A percentile compares a stretch with the other conserved stretches of the same genome.
Evolutionary conservation across 2,329 filamentous ascomycete genomes (phyloP).

Genomic region (Periconia macrospinosa): DNA sequence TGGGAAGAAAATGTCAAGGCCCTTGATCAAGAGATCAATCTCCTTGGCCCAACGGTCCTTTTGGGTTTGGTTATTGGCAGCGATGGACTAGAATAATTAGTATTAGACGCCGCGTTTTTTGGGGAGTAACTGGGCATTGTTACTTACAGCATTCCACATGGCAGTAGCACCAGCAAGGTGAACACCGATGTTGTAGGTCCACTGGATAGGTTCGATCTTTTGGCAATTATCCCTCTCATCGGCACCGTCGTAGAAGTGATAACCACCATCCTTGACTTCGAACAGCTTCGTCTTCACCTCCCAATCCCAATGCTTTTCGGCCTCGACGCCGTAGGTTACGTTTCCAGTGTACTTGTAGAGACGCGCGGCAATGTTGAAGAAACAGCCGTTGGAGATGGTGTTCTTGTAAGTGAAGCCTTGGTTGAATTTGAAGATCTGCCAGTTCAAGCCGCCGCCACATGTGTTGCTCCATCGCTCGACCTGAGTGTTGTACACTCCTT

Average conservation of each 20-base stretch:
- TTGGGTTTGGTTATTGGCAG: slow-evolving; percentile 24
- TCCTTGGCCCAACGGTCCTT: slow-evolving; percentile 34
- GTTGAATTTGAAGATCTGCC: slow-evolving; percentile 81
- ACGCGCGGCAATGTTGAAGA: slow-evolving; percentile 80
- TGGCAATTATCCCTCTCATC: slow-evolving; percentile 49
- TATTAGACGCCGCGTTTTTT: not conserved
- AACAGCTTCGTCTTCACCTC: slow-evolving; percentile 53
- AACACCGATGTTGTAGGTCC: slow-evolving; percentile 52
- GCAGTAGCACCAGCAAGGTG: slow-evolving; percentile 51
- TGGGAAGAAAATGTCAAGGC: slow-evolving; percentile 48
- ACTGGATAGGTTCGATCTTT: slow-evolving; percentile 48
- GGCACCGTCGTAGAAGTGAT: slow-evolving; percentile 51
- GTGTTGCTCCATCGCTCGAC: slow-evolving; percentile 68
- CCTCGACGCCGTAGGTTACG: slow-evolving; percentile 60
- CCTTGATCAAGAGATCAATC: slow-evolving; percentile 38
- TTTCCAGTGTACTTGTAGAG: slow-evolving; percentile 71
- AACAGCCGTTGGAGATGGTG: slow-evolving; percentile 75
- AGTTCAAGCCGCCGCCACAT: slow-evolving; percentile 74
- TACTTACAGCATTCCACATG: slow-evolving; percentile 52
- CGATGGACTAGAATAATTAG: slow-evolving; percentile 9
- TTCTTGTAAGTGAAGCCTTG: slow-evolving; percentile 83
- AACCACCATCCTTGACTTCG: slow-evolving; percentile 26
- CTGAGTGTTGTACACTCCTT: slow-evolving; percentile 75
- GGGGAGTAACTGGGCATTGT: not conserved
- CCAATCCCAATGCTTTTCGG: slow-evolving; percentile 64